These are phyloP conservation scores for Breviolum minutum DNA, from an alignment of 73 alveolate species.

Conservation along the genomic window DNA sequence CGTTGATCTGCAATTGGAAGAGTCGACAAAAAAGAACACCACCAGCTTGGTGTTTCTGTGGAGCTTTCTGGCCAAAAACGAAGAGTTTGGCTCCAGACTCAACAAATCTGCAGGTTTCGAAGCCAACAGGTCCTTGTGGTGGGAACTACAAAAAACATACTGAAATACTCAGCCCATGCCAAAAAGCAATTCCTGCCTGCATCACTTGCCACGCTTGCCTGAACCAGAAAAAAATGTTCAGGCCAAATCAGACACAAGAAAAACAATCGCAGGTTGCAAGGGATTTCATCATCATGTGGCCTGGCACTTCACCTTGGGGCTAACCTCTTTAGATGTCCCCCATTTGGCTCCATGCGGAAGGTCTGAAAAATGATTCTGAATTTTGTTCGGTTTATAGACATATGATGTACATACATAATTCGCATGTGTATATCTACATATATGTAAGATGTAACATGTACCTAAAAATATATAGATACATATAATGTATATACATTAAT, in stretches of 20 bases:
- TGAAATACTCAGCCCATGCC: neutral
- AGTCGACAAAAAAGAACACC: no score
- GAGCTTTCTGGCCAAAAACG: neutral
- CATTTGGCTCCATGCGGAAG: no score
- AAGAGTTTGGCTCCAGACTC: neutral
- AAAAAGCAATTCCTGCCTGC: neutral
- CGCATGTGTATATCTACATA: no score
- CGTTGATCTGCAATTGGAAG: no score
- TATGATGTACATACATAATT: no score
- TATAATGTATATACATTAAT: no score
- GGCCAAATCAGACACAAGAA: neutral
- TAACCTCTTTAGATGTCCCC: no score
- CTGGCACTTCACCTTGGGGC: no score
- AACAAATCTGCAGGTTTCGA: neutral
- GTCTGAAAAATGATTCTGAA: no score
- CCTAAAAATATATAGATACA: no score
- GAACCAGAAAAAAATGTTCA: neutral
- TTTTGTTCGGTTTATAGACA: no score
- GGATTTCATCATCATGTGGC: neutral
- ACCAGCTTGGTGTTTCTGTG: neutral
- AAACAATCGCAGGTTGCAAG: neutral
- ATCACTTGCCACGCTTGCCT: neutral
- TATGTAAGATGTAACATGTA: no score
- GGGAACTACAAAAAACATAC: neutral
- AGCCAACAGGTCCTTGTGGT: neutral